These are phyloP conservation scores for Didymella exigua DNA, from an alignment of 2,329 filamentous ascomycete species.

Conservation along the genomic window DNA sequence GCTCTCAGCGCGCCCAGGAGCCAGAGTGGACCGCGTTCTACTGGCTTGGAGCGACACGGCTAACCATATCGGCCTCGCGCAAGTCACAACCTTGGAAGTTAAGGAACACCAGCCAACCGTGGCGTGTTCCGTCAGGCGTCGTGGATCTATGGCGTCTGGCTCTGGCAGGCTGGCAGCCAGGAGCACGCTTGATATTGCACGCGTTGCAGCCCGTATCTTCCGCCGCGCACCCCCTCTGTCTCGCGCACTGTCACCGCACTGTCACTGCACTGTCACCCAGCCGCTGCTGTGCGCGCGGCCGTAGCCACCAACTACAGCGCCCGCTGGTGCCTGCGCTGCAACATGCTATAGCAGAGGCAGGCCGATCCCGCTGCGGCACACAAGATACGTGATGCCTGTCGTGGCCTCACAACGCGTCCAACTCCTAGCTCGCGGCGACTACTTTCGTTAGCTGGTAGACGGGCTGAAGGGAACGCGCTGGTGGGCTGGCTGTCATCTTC, in stretches of 20 bases:
- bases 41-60: conserved; percentile 17
- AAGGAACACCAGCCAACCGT: conserved; percentile 36
- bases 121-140: conserved; percentile 21
- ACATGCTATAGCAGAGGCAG: conserved; percentile 1
- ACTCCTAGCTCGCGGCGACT: conserved; percentile 17
- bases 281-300: conserved; percentile 12
- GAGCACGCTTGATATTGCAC: conserved; percentile 40
- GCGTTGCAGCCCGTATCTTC: conserved; percentile 27
- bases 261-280: conserved; percentile 19
- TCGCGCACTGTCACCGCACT: conserved; percentile 20
- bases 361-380: background rate
- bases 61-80: conserved; percentile 22
- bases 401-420: conserved; percentile 11
- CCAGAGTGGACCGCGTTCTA: conserved; percentile 30
- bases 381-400: conserved; percentile 1
- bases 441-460: conserved; percentile 8
- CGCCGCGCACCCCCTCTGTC: conserved; percentile 19
- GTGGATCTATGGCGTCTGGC: conserved; percentile 35
- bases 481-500: conserved; percentile 20
- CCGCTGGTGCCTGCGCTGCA: conserved; percentile 2
- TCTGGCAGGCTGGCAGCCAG: conserved; percentile 38
- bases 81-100: conserved; percentile 33
- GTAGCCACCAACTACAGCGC: conserved; percentile 7
- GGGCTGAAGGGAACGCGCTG: conserved; percentile 23
- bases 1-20: conserved; percentile 37